Percentiles rank a stretch among this genome's conserved stretches.
Conservation (phyloP, 495 filamentous ascomycete species). For the Hypomontagnella monticulosa region DNA sequence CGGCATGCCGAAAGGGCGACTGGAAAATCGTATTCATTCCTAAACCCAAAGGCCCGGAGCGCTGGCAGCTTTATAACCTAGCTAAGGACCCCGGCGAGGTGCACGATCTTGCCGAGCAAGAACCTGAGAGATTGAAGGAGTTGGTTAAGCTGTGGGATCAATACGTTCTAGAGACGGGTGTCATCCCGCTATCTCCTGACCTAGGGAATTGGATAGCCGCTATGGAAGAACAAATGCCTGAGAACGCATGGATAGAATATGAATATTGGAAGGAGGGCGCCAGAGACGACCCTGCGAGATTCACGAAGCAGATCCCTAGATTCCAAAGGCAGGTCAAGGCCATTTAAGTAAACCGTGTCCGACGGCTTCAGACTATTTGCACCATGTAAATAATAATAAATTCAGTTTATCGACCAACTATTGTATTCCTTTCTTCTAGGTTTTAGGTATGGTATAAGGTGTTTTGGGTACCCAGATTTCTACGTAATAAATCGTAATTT, state of each 20-base stretch:
- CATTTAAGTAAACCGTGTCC: constrained; percentile 26
- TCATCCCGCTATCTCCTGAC: constrained; percentile 50
- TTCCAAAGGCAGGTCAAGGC: constrained; percentile 62
- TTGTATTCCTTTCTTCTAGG: too few species aligned
- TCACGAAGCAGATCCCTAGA: constrained; percentile 60
- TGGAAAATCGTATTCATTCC: constrained; percentile 55
- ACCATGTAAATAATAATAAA: too few species aligned
- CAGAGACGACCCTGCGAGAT: constrained; percentile 64
- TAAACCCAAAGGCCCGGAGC: constrained; percentile 44
- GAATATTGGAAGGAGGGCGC: constrained; percentile 74
- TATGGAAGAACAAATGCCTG: constrained; percentile 72
- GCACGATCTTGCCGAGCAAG: constrained; percentile 47
- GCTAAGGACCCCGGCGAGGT: constrained; percentile 54
- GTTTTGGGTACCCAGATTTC: constrained; percentile 4
- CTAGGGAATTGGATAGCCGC: constrained; percentile 61
- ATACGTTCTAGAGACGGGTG: constrained; percentile 68
- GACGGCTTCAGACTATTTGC: background rate
- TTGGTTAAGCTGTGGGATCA: constrained; percentile 52
- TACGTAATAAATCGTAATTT: constrained; percentile 13
- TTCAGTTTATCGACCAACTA: too few species aligned
- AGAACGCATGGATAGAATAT: constrained; percentile 75
- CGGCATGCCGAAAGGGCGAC: constrained; percentile 51
- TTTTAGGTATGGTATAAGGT: too few species aligned
- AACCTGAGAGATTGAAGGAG: constrained; percentile 45
- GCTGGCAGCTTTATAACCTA: constrained; percentile 52